Base-by-base conservation (phyloP, 768 basidiomycete genomes). In the Leucosporidium creatinivorum region DNA sequence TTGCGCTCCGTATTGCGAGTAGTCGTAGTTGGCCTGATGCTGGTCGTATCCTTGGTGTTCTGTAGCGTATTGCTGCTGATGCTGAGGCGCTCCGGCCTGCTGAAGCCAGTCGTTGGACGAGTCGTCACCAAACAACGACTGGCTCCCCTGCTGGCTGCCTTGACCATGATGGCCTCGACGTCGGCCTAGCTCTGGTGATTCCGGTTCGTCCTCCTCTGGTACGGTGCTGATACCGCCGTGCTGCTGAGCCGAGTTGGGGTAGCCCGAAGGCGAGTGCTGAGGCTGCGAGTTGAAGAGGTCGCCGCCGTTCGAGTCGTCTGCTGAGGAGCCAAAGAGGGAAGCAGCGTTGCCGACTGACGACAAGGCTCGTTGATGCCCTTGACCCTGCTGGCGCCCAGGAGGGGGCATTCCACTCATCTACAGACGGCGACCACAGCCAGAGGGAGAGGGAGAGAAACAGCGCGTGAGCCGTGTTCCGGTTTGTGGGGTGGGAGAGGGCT, bases 171-270 rank as follows among this genome's bases (percentile, higher is more conserved):
- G 39, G 39, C 39, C 39, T 62, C 44, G n/a, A 57, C 61, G 26
- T 28, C 48, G 50, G 17, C 56, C 57, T 44, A 68, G 30, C 33
- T 72, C 67, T 18, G 70, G 70, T 25, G 63, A 57, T 1, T 21
- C 33, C n/a, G 64, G 62, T 26, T 72, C 70, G 0, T 72, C 70
- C 48, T 68, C 60, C 50, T 72, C 70, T 28, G 44, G 52, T 12
- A 72, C 67, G 26, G 70, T 72, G 51, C 58, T 67, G 47, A 71
- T 62, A 36, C 55, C 44, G 48, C 39, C 39, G 39, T 65, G 59
- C 4, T 70, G 52, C 19, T 39, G 31, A 18, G 54, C n/a, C 28
- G 54, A 26, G 15, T 26, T 30, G 9, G 54, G 17, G 54, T 55
- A 30, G 54, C 39, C 39, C 39, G 54, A 25, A 18, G 26, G 17